These are phyloP conservation scores for Thielaviopsis euricoi DNA, from an alignment of 2,329 filamentous ascomycete species.

Conservation along the genomic window DNA sequence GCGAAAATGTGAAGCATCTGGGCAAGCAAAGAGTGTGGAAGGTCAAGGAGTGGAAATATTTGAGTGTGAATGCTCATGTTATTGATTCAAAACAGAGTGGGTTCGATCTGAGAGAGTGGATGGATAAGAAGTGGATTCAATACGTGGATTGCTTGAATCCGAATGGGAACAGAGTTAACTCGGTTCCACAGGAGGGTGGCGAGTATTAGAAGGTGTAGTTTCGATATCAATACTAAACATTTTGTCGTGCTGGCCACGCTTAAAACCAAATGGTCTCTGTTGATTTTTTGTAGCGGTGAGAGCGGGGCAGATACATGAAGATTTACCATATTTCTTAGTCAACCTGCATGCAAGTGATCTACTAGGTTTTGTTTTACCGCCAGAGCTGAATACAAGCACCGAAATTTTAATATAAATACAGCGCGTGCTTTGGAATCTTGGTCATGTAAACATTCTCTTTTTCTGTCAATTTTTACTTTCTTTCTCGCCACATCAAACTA, in stretches of 20 bases:
- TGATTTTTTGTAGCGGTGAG: not conserved
- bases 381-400: too few species aligned
- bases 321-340: too few species aligned
- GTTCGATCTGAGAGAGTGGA: slow-evolving; percentile 12
- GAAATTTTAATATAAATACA: too few species aligned
- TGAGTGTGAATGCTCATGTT: slow-evolving; percentile 10
- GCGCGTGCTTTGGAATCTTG: too few species aligned
- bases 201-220: slow-evolving; percentile 8
- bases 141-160: slow-evolving; percentile 13
- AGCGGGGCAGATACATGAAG: too few species aligned
- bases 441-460: too few species aligned
- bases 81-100: slow-evolving; percentile 10
- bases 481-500: not conserved
- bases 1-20: slow-evolving; percentile 1
- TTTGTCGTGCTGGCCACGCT: not conserved
- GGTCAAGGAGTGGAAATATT: slow-evolving; percentile 5
- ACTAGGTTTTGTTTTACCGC: too few species aligned
- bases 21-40: slow-evolving; percentile 8
- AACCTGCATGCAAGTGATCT: too few species aligned
- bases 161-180: slow-evolving; percentile 6
- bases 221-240: not conserved
- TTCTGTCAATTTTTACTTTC: not conserved
- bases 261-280: not conserved
- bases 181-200: slow-evolving; percentile 12
- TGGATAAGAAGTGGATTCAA: slow-evolving; percentile 11